Percentiles rank a stretch among this genome's conserved stretches.
Evolutionary conservation across 768 basidiomycete species (phyloP).

Genomic region (Hygrocybe punicea): DNA sequence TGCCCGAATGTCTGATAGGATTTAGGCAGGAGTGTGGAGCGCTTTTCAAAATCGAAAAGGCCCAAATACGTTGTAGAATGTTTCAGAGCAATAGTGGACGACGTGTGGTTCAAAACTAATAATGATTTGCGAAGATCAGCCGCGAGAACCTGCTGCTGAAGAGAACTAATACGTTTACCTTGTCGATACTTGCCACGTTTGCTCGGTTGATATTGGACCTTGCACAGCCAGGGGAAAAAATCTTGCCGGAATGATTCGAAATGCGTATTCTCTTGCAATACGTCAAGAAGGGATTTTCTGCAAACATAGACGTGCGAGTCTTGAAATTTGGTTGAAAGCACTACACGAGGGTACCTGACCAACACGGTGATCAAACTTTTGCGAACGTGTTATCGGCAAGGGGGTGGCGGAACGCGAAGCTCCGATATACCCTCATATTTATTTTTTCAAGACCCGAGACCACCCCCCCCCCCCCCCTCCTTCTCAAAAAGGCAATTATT

Average conservation of each 20-base stretch:
- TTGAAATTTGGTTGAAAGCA: constrained; percentile 61
- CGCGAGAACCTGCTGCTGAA: not conserved
- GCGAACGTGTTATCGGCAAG: too few species aligned
- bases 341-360: constrained; percentile 65
- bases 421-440: too few species aligned
- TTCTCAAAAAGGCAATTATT: too few species aligned
- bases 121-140: constrained; percentile 5
- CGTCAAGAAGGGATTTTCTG: constrained; percentile 66
- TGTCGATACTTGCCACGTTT: constrained; percentile 58
- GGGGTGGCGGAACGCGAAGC: too few species aligned
- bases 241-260: constrained; percentile 86
- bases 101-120: constrained; percentile 47
- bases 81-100: constrained; percentile 50
- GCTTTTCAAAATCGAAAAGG: not conserved
- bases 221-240: constrained; percentile 90
- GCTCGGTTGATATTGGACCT: constrained; percentile 68
- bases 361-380: constrained; percentile 4
- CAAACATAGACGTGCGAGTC: constrained; percentile 95
- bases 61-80: constrained; percentile 48
- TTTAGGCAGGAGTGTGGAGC: not conserved
- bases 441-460: too few species aligned
- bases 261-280: constrained; percentile 61
- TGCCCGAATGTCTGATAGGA: not conserved
- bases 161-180: constrained; percentile 47
- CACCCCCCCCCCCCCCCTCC: too few species aligned